These are phyloP conservation scores for Quercus mongolica DNA, from an alignment of 306 rosid species.

Conservation along the genomic window DNA sequence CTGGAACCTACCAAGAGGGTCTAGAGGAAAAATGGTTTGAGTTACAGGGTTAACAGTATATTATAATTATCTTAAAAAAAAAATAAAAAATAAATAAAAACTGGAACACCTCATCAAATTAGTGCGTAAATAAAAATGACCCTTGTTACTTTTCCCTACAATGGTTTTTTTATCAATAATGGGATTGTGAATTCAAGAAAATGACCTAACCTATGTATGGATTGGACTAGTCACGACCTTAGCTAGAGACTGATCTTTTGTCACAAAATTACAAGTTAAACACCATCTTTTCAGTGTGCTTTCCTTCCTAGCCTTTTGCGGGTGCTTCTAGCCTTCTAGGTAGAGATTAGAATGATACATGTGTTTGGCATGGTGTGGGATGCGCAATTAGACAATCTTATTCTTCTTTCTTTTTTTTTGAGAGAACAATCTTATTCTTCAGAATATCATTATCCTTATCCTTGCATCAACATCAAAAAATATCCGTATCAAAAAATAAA, in stretches of 20 bases:
- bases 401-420: not conserved
- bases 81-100: too few relatives aligned
- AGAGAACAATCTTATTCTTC: not conserved
- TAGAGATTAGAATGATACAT: not conserved
- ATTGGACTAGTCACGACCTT: too few relatives aligned
- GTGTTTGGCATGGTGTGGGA: not conserved
- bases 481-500: not conserved
- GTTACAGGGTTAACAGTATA: accelerated
- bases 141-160: too few relatives aligned
- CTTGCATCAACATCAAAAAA: not conserved
- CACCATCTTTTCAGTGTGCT: conserved; percentile 14
- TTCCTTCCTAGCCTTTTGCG: not conserved
- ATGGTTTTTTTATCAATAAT: too few relatives aligned
- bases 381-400: not conserved
- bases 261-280: conserved; percentile 1
- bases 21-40: too few relatives aligned
- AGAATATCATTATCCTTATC: not conserved
- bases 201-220: too few relatives aligned
- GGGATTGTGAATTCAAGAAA: too few relatives aligned
- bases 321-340: not conserved
- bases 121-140: too few relatives aligned
- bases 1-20: too few relatives aligned
- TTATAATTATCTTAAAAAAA: too few relatives aligned
- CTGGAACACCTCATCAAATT: too few relatives aligned
- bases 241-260: not conserved